These are phyloP conservation scores for Thermoascus crustaceus DNA, from an alignment of 2,329 filamentous ascomycete species.

Conservation along the genomic window DNA sequence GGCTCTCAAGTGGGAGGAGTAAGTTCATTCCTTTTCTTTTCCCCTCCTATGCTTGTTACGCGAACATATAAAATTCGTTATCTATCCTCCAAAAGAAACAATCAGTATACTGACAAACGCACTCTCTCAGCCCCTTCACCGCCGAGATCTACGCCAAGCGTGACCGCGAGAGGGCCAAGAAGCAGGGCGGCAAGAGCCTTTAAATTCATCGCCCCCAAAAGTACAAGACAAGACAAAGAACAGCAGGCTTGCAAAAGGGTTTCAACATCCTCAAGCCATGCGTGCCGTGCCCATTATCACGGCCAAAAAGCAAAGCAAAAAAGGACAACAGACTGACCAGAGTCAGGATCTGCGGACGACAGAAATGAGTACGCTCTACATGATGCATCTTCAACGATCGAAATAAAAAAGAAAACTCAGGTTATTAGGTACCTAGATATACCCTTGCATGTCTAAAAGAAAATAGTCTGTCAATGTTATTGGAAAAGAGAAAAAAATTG, in stretches of 20 bases:
- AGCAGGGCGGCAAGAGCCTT: constrained; percentile 29
- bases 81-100: no score
- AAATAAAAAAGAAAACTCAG: constrained; percentile 1
- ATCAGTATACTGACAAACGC: no score
- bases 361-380: constrained; percentile 2
- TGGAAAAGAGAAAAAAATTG: no score
- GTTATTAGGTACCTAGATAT: no score
- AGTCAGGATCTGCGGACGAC: constrained; percentile 2
- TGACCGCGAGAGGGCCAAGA: constrained; percentile 33
- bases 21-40: constrained; percentile 22
- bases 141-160: constrained; percentile 81
- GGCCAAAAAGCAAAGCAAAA: no score
- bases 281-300: neutral
- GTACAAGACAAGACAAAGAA: neutral
- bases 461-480: no score
- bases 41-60: no score
- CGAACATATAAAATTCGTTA: no score
- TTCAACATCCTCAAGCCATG: constrained; percentile 6
- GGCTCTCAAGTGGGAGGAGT: constrained; percentile 78
- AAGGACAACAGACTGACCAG: neutral
- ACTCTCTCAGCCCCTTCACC: constrained; percentile 86
- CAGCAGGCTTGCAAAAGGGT: constrained; percentile 5
- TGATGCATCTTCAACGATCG: constrained; percentile 21
- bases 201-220: constrained; percentile 15
- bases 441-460: no score